These are phyloP conservation scores for Spathaspora sp. DNA, from an alignment of 1,139 yeast species.

Conservation along the genomic window DNA sequence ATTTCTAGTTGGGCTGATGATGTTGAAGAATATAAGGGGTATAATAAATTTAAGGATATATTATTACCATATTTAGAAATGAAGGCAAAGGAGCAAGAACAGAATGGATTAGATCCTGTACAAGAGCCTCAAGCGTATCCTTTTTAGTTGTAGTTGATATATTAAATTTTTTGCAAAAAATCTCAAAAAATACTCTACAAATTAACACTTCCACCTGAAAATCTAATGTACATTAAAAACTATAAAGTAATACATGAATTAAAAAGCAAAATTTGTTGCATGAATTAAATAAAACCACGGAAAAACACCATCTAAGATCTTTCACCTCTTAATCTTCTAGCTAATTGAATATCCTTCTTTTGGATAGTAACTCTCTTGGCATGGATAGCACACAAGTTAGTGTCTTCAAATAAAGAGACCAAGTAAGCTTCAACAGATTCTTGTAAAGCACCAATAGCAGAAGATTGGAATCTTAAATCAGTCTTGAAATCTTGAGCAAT, in stretches of 20 bases:
- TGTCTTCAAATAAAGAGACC: conserved; percentile 87
- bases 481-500: conserved; percentile 98
- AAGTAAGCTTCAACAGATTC: conserved; percentile 99
- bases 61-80: conserved; percentile 54
- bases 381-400: conserved; percentile 98
- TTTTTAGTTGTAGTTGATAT: conserved; percentile 21
- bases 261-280: conserved; percentile 4
- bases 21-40: conserved; percentile 61
- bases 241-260: conserved; percentile 5
- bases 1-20: conserved; percentile 58
- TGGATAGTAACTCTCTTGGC: conserved; percentile 99
- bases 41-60: conserved; percentile 50
- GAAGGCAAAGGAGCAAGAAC: conserved; percentile 52
- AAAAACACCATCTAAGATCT: conserved; percentile 50
- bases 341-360: conserved; percentile 98
- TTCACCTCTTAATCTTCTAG: conserved; percentile 99
- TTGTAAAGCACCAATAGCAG: conserved; percentile 98
- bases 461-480: conserved; percentile 96
- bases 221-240: conserved; percentile 6
- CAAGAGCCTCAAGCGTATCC: conserved; percentile 45
- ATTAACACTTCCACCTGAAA: neutral
- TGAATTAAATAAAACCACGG: conserved; percentile 6
- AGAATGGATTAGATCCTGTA: conserved; percentile 38
- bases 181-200: neutral
- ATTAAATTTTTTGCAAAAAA: neutral